phyloP scores from a whole-genome alignment of 176 grass and related monocot genomes.

The Oryza rufipogon region DNA sequence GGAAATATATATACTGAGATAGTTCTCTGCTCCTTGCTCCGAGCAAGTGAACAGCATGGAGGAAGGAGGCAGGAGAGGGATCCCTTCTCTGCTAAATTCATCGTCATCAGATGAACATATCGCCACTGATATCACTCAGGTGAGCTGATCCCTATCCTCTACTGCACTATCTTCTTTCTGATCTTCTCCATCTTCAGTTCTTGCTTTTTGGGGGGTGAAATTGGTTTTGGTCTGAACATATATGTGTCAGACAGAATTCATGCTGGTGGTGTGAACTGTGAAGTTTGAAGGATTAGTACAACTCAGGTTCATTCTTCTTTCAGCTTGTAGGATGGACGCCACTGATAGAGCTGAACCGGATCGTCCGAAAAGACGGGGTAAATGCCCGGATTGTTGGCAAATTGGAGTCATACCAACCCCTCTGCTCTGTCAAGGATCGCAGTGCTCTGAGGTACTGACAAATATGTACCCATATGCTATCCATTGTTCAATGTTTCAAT shows the following conservation, averaged over 20 bases:
- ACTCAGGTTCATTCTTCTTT: not conserved
- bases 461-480: not conserved
- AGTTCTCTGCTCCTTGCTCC: not conserved
- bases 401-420: constrained; percentile 74
- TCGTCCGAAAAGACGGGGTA: constrained; percentile 54
- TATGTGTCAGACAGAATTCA: not conserved
- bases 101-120: constrained; percentile 19
- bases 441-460: constrained; percentile 60
- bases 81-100: constrained; percentile 31
- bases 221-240: not conserved
- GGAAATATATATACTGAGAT: not conserved
- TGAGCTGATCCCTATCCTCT: not conserved
- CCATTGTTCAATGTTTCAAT: not conserved
- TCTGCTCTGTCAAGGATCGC: constrained; percentile 81
- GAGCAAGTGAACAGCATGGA: constrained; percentile 1
- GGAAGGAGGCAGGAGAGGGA: constrained; percentile 8
- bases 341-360: constrained; percentile 61
- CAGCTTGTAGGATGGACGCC: constrained; percentile 90
- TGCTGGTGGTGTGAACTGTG: not conserved
- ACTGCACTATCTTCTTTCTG: not conserved
- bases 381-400: constrained; percentile 60
- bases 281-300: not conserved
- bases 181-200: not conserved
- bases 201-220: not conserved
- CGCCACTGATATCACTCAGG: constrained; percentile 37